Evolutionary conservation across 306 rosid genomes (phyloP).

Genomic region (Albizia julibrissin): DNA sequence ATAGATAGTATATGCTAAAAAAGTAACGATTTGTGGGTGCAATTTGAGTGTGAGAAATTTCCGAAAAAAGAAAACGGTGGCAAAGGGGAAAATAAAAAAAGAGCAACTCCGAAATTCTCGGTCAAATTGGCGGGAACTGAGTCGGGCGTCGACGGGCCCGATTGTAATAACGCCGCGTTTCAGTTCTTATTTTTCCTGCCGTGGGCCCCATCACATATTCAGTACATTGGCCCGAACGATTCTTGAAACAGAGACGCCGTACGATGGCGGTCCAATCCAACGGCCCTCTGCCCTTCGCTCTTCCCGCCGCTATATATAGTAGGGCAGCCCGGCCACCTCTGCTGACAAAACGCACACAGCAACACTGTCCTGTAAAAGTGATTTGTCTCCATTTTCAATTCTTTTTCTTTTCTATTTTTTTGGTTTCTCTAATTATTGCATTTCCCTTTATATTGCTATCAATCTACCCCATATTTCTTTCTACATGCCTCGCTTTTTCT

Average conservation of each 20-base stretch:
- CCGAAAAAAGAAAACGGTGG: background rate
- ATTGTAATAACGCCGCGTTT: constrained; percentile 36
- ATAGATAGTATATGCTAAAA: too few species aligned
- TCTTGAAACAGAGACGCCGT: constrained; percentile 21
- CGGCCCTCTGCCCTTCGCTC: constrained; percentile 20
- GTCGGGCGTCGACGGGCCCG: constrained; percentile 11
- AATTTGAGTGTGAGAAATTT: background rate
- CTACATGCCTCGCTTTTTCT: background rate
- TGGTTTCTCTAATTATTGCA: constrained; percentile 8
- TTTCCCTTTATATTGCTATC: constrained; percentile 2
- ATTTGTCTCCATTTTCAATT: constrained; percentile 26
- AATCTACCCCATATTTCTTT: background rate
- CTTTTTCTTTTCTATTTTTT: background rate
- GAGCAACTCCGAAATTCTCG: constrained; percentile 51
- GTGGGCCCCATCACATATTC: constrained; percentile 40
- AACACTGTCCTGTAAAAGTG: constrained; percentile 6
- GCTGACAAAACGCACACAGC: constrained; percentile 5
- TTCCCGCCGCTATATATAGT: constrained; percentile 60
- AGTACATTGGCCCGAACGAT: background rate
- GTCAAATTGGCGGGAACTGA: constrained; percentile 70
- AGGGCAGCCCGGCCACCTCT: constrained; percentile 9
- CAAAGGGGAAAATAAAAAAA: background rate
- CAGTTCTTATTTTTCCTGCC: constrained; percentile 18
- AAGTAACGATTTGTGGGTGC: too few species aligned
- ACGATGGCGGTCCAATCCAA: constrained; percentile 48